A percentile compares a stretch with the other conserved stretches of the same genome.
phyloP scores from a whole-genome alignment of 2,329 filamentous ascomycete genomes.

The Chalara sp. region DNA sequence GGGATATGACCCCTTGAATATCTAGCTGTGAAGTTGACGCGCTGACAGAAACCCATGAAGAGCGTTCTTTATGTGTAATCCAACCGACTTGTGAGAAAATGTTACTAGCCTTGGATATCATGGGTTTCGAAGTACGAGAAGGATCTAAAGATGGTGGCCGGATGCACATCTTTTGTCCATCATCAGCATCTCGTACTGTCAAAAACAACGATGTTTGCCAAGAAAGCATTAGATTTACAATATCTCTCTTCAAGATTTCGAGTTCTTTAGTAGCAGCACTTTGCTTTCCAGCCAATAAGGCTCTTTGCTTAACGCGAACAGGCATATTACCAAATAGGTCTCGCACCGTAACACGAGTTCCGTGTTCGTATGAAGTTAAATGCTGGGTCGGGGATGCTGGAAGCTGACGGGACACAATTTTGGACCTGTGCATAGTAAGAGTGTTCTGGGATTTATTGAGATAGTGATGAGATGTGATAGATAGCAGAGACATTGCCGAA shows the following conservation, averaged over 20 bases:
- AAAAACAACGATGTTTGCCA: slow-evolving; percentile 55
- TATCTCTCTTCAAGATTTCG: slow-evolving; percentile 31
- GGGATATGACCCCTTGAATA: slow-evolving; percentile 66
- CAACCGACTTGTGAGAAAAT: slow-evolving; percentile 62
- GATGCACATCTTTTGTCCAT: slow-evolving; percentile 18
- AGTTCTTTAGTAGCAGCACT: slow-evolving; percentile 53
- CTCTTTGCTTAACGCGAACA: slow-evolving; percentile 78
- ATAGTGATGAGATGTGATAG: slow-evolving; percentile 65
- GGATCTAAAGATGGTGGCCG: slow-evolving; percentile 9
- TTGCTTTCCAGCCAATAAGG: slow-evolving; percentile 42
- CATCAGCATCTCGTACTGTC: slow-evolving; percentile 44
- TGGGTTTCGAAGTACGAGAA: slow-evolving; percentile 1
- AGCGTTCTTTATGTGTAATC: slow-evolving; percentile 42
- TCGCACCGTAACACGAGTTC: slow-evolving; percentile 68
- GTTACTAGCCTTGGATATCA: slow-evolving; percentile 31
- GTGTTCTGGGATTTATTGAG: slow-evolving; percentile 55
- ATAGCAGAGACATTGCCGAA: slow-evolving; percentile 67
- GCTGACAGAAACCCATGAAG: slow-evolving; percentile 63
- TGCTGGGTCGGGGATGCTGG: slow-evolving; percentile 54
- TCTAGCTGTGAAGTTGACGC: slow-evolving; percentile 56
- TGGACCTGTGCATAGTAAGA: slow-evolving; percentile 64
- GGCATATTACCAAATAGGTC: slow-evolving; percentile 89
- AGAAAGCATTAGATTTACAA: slow-evolving; percentile 63
- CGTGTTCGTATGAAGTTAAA: slow-evolving; percentile 51
- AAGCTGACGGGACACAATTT: slow-evolving; percentile 53